Evolutionary conservation across 2,329 filamentous ascomycete genomes (phyloP).

Genomic region (Penicillium glabrum): DNA sequence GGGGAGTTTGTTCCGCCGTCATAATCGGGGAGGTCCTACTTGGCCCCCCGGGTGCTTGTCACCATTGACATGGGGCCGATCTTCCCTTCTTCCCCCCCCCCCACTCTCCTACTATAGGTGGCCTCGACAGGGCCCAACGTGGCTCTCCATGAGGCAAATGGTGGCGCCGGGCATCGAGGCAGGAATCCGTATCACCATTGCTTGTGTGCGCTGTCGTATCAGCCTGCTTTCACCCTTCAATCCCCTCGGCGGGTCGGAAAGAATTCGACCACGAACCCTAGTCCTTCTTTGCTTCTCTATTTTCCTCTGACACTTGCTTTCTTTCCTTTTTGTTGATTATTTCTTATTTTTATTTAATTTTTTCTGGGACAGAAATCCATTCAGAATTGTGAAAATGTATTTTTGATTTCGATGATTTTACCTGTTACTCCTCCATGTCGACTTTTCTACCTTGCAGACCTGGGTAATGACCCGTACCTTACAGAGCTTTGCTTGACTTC

Average conservation of each 20-base stretch:
- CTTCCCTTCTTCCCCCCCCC: background rate
- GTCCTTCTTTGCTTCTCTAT: constrained; percentile 12
- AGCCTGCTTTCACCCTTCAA: constrained; percentile 17
- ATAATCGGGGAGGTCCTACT: constrained; percentile 18
- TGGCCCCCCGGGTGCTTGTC: constrained; percentile 12
- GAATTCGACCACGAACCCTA: constrained; percentile 24
- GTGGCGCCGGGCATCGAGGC: constrained; percentile 21
- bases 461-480: constrained; percentile 24
- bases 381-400: background rate
- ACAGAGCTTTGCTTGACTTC: constrained; percentile 23
- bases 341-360: constrained; percentile 1
- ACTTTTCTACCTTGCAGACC: constrained; percentile 16
- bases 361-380: background rate
- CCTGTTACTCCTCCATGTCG: background rate
- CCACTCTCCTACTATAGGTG: constrained; percentile 14
- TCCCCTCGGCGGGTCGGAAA: constrained; percentile 23
- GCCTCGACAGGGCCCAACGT: constrained; percentile 24
- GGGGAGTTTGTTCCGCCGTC: constrained; percentile 12
- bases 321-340: background rate
- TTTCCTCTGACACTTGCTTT: background rate
- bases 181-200: constrained; percentile 26
- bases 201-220: constrained; percentile 26
- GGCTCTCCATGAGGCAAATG: constrained; percentile 23
- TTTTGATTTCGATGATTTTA: constrained; percentile 3
- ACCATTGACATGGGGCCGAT: constrained; percentile 5